Conservation (phyloP, 2,329 filamentous ascomycete genomes). For the Sclerotinia nivalis region DNA sequence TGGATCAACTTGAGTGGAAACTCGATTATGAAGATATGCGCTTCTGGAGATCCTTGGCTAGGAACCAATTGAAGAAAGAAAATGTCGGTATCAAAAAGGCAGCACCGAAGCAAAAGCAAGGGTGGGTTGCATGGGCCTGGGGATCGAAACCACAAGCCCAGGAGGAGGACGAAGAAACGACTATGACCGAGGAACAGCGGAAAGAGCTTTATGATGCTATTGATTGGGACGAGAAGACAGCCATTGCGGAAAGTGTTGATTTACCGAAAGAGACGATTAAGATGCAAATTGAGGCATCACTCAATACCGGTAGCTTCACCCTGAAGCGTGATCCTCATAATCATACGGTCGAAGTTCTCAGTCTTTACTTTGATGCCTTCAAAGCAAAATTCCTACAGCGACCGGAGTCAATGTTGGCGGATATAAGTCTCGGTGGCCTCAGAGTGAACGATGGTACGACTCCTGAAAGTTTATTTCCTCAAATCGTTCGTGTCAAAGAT, state of each 20-base stretch:
- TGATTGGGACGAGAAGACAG: slow-evolving; percentile 96
- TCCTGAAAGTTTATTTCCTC: slow-evolving; percentile 83
- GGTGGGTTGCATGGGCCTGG: slow-evolving; percentile 93
- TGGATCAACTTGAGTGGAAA: slow-evolving; percentile 80
- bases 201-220: slow-evolving; percentile 97
- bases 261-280: slow-evolving; percentile 89
- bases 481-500: slow-evolving; percentile 95
- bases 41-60: slow-evolving; percentile 93
- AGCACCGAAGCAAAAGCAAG: slow-evolving; percentile 64
- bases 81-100: slow-evolving; percentile 84
- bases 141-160: slow-evolving; percentile 66
- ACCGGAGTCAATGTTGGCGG: slow-evolving; percentile 85
- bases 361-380: slow-evolving; percentile 92
- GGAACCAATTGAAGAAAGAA: slow-evolving; percentile 94
- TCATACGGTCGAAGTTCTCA: slow-evolving; percentile 77
- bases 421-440: slow-evolving; percentile 87
- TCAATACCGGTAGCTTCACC: slow-evolving; percentile 96
- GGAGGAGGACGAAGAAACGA: slow-evolving; percentile 70
- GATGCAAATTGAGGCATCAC: slow-evolving; percentile 84
- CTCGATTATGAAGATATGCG: slow-evolving; percentile 91
- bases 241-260: slow-evolving; percentile 83
- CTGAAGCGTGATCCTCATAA: slow-evolving; percentile 81
- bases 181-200: slow-evolving; percentile 93
- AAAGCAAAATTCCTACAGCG: slow-evolving; percentile 86
- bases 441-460: slow-evolving; percentile 96